Conservation (phyloP, 2,329 filamentous ascomycete genomes). For the Microsporum audouinii region DNA sequence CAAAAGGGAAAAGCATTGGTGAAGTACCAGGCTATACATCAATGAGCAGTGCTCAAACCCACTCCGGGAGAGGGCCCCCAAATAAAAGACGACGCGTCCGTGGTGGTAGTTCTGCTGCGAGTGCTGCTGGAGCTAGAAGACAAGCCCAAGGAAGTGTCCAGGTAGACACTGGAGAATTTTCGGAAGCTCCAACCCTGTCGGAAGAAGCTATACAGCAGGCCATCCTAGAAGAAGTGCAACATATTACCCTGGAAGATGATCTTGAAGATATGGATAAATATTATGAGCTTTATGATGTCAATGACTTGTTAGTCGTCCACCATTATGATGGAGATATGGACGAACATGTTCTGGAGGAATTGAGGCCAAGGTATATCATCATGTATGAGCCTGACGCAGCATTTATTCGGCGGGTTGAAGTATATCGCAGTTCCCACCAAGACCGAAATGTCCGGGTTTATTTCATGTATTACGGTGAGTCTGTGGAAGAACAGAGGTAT, state of each 20-base stretch:
- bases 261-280: slow-evolving; percentile 85
- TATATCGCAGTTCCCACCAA: slow-evolving; percentile 88
- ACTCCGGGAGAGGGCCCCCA: slow-evolving; percentile 47
- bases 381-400: slow-evolving; percentile 97
- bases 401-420: slow-evolving; percentile 88
- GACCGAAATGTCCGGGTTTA: slow-evolving; percentile 84
- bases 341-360: slow-evolving; percentile 89
- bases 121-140: slow-evolving; percentile 45
- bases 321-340: slow-evolving; percentile 94
- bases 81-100: slow-evolving; percentile 80
- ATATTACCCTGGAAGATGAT: slow-evolving; percentile 64
- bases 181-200: slow-evolving; percentile 71
- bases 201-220: slow-evolving; percentile 65
- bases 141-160: slow-evolving; percentile 62
- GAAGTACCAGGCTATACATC: slow-evolving; percentile 1
- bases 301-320: slow-evolving; percentile 77
- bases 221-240: slow-evolving; percentile 46
- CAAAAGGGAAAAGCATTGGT: slow-evolving; percentile 17
- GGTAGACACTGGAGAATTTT: slow-evolving; percentile 64
- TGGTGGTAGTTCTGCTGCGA: slow-evolving; percentile 55
- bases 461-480: slow-evolving; percentile 91
- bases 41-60: background rate
- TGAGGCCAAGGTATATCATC: slow-evolving; percentile 85
- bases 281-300: slow-evolving; percentile 84
- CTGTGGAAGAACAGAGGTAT: slow-evolving; percentile 91